A percentile compares a stretch with the other conserved stretches of the same genome.
phyloP scores from a whole-genome alignment of 495 filamentous ascomycete genomes.

The Neurospora sp. region DNA sequence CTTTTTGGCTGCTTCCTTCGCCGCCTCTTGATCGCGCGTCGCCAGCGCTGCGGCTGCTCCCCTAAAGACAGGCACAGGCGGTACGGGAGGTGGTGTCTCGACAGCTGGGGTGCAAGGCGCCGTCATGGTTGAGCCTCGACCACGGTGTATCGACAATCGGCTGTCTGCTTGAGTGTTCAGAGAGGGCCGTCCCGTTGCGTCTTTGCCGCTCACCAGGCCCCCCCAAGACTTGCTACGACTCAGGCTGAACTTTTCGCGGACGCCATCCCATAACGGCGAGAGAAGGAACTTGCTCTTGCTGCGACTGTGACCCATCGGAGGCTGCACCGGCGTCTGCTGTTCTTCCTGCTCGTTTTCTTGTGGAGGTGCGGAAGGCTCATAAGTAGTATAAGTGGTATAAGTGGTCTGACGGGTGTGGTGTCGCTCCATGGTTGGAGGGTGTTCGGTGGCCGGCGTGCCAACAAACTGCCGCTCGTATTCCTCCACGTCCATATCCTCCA shows the following conservation, averaged over 20 bases:
- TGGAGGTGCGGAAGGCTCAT: neutral
- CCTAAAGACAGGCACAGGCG: neutral
- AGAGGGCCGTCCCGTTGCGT: neutral
- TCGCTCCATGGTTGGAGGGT: neutral
- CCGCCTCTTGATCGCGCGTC: neutral
- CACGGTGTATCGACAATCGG: neutral
- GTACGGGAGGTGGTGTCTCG: neutral
- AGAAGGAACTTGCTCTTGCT: constrained; percentile 16
- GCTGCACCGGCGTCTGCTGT: neutral
- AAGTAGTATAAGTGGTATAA: neutral
- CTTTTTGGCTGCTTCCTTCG: neutral
- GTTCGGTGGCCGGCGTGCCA: constrained; percentile 3
- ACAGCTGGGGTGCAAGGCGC: neutral
- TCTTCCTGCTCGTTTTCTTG: neutral
- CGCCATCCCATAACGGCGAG: constrained; percentile 24
- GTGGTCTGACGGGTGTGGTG: neutral
- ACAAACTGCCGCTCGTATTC: constrained; percentile 29
- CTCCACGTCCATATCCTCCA: constrained; percentile 37
- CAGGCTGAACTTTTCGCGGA: constrained; percentile 19
- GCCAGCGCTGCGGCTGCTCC: neutral
- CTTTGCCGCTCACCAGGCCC: constrained; percentile 1
- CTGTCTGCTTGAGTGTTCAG: neutral
- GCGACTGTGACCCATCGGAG: neutral
- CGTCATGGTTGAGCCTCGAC: neutral
- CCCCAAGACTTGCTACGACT: constrained; percentile 14